Evolutionary conservation across 192 early-diverging fungal genomes (phyloP), one percentile per base, ranked within the genome.

Genomic region (Obelidium mucronatum): DNA sequence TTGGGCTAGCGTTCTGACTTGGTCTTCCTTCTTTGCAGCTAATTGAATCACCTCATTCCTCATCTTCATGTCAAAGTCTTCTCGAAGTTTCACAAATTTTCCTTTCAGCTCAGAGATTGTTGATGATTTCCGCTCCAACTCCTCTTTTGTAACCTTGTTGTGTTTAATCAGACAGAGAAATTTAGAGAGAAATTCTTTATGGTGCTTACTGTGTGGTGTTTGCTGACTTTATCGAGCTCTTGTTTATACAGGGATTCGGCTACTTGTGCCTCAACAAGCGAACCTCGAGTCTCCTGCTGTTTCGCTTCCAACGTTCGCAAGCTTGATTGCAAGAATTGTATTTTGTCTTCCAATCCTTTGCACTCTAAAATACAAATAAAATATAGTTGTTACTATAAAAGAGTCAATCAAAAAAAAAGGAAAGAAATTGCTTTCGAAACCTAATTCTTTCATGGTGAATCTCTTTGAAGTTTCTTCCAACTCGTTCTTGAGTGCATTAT

Each of bases 191-290:
- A 1, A 30, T 33, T 74, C 26, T 17, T 24, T 67, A 31, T 56
- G 31, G 15, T 24, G 24, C 73, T 76, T 68, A 85, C 81, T 56
- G 73, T 61, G 39, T 85, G 78, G 22, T 79, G 71, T 63, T 82
- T 84, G 55, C 58, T 76, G 36, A 84, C 71, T 56, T 81, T 78
- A 42, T 86, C 79, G 34, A 83, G 68, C 53, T 85, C 82, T 63
- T 85, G 81, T 44, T 68, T 59, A 64, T 85, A 85, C 28, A 85
- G 64, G 3, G 84, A 85, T 67, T 85, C 84, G 22, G 84, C 84
- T 15, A 84, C 81, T 55, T 85, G 82, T 3, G 84, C 77, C 60
- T 85, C 82, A 30, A 82, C 77, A 19, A 85, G 71, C 30, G 76
- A 60, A 64, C 69, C 70, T 5, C 80, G 44, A 11, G 77, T 63